Evolutionary conservation across 2,329 filamentous ascomycete species (phyloP), one percentile per base, ranked within the genome.

Genomic region (Neocatenulostroma microsporum): DNA sequence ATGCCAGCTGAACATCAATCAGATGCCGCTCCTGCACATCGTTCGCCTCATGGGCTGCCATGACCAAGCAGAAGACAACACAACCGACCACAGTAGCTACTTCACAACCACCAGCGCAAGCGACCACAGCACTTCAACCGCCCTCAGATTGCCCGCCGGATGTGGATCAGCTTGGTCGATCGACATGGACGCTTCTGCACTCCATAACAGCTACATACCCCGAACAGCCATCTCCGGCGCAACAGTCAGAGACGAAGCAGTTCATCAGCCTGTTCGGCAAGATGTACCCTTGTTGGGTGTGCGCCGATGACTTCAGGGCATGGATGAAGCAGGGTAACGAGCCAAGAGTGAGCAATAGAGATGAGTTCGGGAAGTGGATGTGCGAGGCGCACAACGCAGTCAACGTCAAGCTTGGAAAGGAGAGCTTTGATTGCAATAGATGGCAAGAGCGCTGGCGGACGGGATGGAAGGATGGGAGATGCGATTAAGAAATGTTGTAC

Each of bases 381-480:
- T 93, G 84, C 56, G 79, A 83, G 54, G 84, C 84, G 42, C 84
- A 93, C 61, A 93, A 93, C 62, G 83, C 84, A 19, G 84, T 93
- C 30, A 93, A 93, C 61, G 69, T 70, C 42, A 96, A 95, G 68
- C 62, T 98, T 50, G 91, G 91, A 33, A 98, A 98, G 73, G 72
- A 76, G 41, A 73, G 74, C 50, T 98, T 98, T 64, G 87, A 98
- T 69, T 98, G 91, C 65, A 70, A 68, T 37, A 76, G 70, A 53
- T 96, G 91, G 89, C 80, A 95, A 61, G 84, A 96, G 70, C 75
- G 91, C 60, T 98, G 91, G 91, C 73, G 83, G 64, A 91, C 83
- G 1, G 91, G 91, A 0, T 95, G 84, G 81, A 76, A 70, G 58
- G 78, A 82, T 66, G 78, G 78, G 14, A 64, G 76, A 39, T 82